Percentiles rank a stretch among this genome's conserved stretches.
Evolutionary conservation across 495 filamentous ascomycete genomes (phyloP).

Genomic region (Aspergillus haitiensis): DNA sequence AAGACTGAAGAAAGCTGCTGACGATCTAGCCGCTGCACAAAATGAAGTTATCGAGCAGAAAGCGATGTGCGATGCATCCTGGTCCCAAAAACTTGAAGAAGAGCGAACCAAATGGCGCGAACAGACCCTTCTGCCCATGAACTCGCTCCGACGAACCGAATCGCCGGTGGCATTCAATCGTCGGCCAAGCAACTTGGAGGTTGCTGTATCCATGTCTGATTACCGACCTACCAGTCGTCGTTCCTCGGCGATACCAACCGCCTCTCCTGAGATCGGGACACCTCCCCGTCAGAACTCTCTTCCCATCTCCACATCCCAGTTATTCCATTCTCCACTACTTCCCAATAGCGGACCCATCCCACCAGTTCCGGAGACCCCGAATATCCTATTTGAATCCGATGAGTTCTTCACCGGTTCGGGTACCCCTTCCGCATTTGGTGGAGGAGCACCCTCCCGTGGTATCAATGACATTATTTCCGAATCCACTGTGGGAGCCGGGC

Average conservation of each 20-base stretch:
- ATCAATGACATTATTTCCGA: slow-evolving; percentile 88
- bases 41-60: slow-evolving; percentile 70
- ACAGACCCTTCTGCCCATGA: slow-evolving; percentile 39
- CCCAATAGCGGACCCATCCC: slow-evolving; percentile 34
- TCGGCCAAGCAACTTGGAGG: slow-evolving; percentile 46
- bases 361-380: slow-evolving; percentile 53
- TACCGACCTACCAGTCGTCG: slow-evolving; percentile 49
- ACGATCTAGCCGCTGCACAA: slow-evolving; percentile 58
- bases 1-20: slow-evolving; percentile 63
- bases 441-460: slow-evolving; percentile 51
- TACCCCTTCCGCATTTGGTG: slow-evolving; percentile 57
- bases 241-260: slow-evolving; percentile 45
- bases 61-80: slow-evolving; percentile 61
- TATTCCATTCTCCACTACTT: slow-evolving; percentile 36
- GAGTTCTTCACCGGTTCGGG: slow-evolving; percentile 62
- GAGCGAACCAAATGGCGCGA: slow-evolving; percentile 76
- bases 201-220: slow-evolving; percentile 33
- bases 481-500: slow-evolving; percentile 84
- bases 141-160: slow-evolving; percentile 48
- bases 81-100: slow-evolving; percentile 63
- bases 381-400: slow-evolving; percentile 62
- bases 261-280: slow-evolving; percentile 43
- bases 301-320: slow-evolving; percentile 37
- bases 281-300: slow-evolving; percentile 47
- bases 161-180: slow-evolving; percentile 50